Evolutionary conservation across 1,284 basidiomycete species (phyloP), one percentile per base, ranked within the genome.

Genomic region (Cystobasidiaceae sp.): DNA sequence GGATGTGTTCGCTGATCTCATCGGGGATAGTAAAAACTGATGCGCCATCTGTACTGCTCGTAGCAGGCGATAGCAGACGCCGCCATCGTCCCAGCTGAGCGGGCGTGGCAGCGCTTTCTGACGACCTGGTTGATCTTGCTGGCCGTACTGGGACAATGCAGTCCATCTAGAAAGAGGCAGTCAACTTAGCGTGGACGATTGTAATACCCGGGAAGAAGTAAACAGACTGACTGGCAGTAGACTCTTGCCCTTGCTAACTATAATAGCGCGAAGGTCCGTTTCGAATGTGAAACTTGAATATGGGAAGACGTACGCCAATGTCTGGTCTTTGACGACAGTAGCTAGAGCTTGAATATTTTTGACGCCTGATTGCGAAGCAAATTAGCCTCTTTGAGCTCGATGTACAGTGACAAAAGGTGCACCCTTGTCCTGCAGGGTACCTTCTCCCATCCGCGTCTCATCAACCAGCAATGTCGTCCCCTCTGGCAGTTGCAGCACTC

Each of bases 251-350:
- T 86, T 81, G 51, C 82, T 82, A 5, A 89, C 74, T 0, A 89
- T 77, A 27, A 92, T 70, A 64, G 87, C 83, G 41, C 77, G 80
- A 21, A 89, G 78, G 71, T 91, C 88, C 0, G 88, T 89, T 28
- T 86, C 81, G 72, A 93, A 89, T 11, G 83, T 79, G 73, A 88
- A 90, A 28, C 75, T 74, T 71, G 85, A 87, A 76, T 84, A 93
- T 0, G 90, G 90, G 75, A 92, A 93, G 32, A 81, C 77, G 74
- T 92, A 93, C 11, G 84, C 80, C n/a, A 92, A 77, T 2, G 83
- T 86, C 72, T 90, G 89, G 15, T 79, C 78, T 43, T 79, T 79
- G 73, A 92, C 83, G 63, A 84, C 81, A 51, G 85, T 82, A 67
- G 89, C 86, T n/a, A 88, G 76, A 0, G 85, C 82, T 45, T 79